Evolutionary conservation across 2,329 filamentous ascomycete genomes (phyloP).

Genomic region (Phyllosticta citribraziliensis): DNA sequence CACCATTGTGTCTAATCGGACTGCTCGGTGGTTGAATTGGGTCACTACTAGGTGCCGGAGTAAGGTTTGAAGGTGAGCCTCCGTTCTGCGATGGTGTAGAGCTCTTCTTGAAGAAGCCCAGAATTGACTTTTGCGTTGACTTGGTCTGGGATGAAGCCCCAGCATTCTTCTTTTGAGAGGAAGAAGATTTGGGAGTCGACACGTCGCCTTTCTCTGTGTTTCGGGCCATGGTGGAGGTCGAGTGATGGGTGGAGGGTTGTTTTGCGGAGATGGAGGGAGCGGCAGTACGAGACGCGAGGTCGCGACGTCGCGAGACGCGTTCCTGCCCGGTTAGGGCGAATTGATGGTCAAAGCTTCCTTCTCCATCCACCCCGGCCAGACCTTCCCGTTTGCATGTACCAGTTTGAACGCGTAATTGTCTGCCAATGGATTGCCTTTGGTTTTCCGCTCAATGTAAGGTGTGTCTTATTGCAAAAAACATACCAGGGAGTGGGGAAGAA

Average conservation of each 20-base stretch:
- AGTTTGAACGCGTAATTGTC: too few species aligned
- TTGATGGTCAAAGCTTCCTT: neutral
- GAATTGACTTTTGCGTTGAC: constrained; percentile 61
- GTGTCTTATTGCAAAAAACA: too few species aligned
- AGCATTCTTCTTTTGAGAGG: constrained; percentile 37
- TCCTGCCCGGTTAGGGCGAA: neutral
- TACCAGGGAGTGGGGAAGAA: too few species aligned
- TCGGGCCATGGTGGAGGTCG: constrained; percentile 27
- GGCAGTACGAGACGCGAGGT: neutral
- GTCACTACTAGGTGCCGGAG: constrained; percentile 76
- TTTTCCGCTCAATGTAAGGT: too few species aligned
- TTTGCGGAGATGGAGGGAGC: neutral
- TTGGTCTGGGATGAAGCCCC: constrained; percentile 36
- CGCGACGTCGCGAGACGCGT: neutral
- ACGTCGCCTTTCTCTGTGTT: constrained; percentile 39
- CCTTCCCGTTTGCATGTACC: too few species aligned
- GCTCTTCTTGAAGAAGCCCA: constrained; percentile 37
- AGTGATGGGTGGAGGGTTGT: neutral
- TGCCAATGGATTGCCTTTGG: too few species aligned
- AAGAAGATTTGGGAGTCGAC: constrained; percentile 31
- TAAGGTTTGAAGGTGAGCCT: constrained; percentile 39
- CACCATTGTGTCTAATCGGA: constrained; percentile 49
- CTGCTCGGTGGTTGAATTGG: constrained; percentile 56
- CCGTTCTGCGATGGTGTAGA: neutral
- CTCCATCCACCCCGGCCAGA: neutral